A percentile compares a stretch with the other conserved stretches of the same genome.
Conservation (phyloP, 257 asterid genomes). For the Oldenlandia corymbosa region DNA sequence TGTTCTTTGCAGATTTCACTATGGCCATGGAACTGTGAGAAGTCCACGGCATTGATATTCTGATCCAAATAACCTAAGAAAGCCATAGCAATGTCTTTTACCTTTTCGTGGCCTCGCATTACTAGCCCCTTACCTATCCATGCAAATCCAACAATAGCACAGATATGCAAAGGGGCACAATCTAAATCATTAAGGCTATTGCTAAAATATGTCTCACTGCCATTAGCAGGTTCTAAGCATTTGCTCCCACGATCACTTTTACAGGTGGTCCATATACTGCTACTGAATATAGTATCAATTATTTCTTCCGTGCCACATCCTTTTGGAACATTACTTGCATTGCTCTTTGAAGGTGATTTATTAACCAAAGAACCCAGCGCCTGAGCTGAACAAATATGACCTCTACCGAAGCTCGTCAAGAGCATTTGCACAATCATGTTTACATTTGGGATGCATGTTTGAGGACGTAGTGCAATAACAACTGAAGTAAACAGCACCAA, state of each 20-base stretch:
- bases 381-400: conserved; percentile 87
- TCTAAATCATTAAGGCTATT: conserved; percentile 30
- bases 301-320: conserved; percentile 52
- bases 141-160: conserved; percentile 65
- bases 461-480: conserved; percentile 67
- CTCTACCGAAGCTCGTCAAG: conserved; percentile 43
- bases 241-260: conserved; percentile 19
- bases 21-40: conserved; percentile 26
- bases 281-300: conserved; percentile 42
- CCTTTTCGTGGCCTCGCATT: conserved; percentile 91
- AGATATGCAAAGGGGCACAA: conserved; percentile 27
- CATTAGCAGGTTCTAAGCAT: conserved; percentile 21
- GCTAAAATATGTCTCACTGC: conserved; percentile 31
- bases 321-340: conserved; percentile 21
- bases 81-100: conserved; percentile 60
- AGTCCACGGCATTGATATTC: conserved; percentile 31
- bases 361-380: conserved; percentile 93
- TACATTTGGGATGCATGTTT: conserved; percentile 52
- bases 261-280: conserved; percentile 32
- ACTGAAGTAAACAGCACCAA: conserved; percentile 72
- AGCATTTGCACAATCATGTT: conserved; percentile 54
- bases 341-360: conserved; percentile 61
- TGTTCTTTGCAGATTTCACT: conserved; percentile 33
- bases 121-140: conserved; percentile 96
- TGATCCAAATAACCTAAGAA: conserved; percentile 50